Evolutionary conservation across 345 rosid genomes (phyloP).

Genomic region (Nasturtium officinale): DNA sequence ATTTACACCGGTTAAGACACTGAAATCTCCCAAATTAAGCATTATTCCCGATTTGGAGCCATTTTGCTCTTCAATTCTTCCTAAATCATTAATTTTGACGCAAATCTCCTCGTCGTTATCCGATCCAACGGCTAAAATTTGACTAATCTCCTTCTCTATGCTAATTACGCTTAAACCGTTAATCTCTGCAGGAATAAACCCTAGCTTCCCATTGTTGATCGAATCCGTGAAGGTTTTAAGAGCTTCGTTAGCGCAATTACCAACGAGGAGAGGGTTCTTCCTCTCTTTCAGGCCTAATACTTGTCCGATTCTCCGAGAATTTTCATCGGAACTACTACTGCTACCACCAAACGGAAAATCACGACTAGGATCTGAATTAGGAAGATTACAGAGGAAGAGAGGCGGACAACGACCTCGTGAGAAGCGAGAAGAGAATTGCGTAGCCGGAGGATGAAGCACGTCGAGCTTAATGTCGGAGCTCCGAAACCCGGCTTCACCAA

Average conservation of each 20-base stretch:
- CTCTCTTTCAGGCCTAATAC: constrained; percentile 42
- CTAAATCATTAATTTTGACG: constrained; percentile 45
- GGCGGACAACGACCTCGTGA: constrained; percentile 48
- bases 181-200: constrained; percentile 45
- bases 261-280: constrained; percentile 55
- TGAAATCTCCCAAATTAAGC: constrained; percentile 61
- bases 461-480: constrained; percentile 64
- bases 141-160: constrained; percentile 50
- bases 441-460: constrained; percentile 56
- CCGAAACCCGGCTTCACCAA: constrained; percentile 64
- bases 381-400: constrained; percentile 53
- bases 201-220: constrained; percentile 38
- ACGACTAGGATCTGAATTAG: constrained; percentile 43
- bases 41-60: constrained; percentile 43
- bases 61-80: constrained; percentile 28
- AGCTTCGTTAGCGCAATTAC: constrained; percentile 57
- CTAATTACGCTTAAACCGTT: constrained; percentile 44
- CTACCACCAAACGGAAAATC: constrained; percentile 41
- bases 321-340: constrained; percentile 46
- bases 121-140: constrained; percentile 38
- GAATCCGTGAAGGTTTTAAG: constrained; percentile 48
- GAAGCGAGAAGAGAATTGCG: constrained; percentile 43
- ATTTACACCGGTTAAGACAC: constrained; percentile 43
- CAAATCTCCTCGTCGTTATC: constrained; percentile 40
- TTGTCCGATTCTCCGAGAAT: constrained; percentile 52